Conservation (phyloP, 208 protist species). For the Leishmania gerbilli region DNA sequence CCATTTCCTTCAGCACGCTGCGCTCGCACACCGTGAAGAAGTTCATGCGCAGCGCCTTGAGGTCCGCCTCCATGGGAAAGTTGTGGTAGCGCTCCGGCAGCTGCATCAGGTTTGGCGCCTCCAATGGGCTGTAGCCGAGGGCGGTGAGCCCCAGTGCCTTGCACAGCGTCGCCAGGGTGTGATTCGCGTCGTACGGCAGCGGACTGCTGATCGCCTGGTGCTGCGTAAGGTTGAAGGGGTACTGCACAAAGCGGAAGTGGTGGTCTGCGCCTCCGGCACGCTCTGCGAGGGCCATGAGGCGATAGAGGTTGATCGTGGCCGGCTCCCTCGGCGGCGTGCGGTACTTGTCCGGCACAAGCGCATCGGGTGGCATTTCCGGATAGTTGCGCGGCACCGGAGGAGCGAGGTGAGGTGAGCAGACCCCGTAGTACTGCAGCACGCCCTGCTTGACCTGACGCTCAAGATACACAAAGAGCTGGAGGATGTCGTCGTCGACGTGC, state of each 20-base stretch:
- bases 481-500: constrained; percentile 80
- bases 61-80: constrained; percentile 83
- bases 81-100: constrained; percentile 91
- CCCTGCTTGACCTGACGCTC: constrained; percentile 80
- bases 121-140: constrained; percentile 81
- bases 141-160: constrained; percentile 70
- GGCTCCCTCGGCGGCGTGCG: constrained; percentile 49
- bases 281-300: constrained; percentile 67
- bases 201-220: constrained; percentile 74
- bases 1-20: constrained; percentile 86
- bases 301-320: constrained; percentile 74
- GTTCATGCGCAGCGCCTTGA: constrained; percentile 85
- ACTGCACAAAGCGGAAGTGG: constrained; percentile 87
- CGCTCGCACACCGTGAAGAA: constrained; percentile 87
- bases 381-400: constrained; percentile 73
- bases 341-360: constrained; percentile 78
- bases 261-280: constrained; percentile 64
- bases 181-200: constrained; percentile 83
- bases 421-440: constrained; percentile 86
- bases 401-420: constrained; percentile 77
- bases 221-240: constrained; percentile 86
- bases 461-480: constrained; percentile 83
- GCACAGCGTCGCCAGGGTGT: constrained; percentile 74
- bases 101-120: constrained; percentile 83
- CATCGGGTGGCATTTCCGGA: constrained; percentile 74